A percentile compares a stretch with the other conserved stretches of the same genome.
Evolutionary conservation across 139 green algal genomes (phyloP).

Genomic region (Edaphochlamys debaryana): DNA sequence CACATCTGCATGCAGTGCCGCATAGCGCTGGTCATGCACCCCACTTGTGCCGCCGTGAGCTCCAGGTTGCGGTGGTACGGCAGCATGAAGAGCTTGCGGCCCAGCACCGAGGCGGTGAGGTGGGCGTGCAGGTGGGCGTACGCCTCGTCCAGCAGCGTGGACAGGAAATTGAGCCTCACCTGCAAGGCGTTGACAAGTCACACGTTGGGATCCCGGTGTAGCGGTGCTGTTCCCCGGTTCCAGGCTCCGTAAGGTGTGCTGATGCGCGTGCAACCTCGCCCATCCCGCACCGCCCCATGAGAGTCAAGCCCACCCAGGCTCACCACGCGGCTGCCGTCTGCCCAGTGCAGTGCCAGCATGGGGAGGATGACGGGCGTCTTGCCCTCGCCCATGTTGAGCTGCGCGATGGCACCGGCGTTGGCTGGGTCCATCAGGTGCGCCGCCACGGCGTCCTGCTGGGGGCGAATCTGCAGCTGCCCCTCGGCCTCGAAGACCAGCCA

Average conservation of each 20-base stretch:
- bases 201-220: too few species aligned
- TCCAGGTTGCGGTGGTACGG: conserved; percentile 65
- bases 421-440: conserved; percentile 54
- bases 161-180: conserved; percentile 70
- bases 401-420: conserved; percentile 40
- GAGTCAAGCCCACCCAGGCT: neutral
- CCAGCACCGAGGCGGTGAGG: too few species aligned
- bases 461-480: conserved; percentile 69
- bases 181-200: too few species aligned
- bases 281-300: too few species aligned
- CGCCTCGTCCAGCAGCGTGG: too few species aligned
- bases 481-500: conserved; percentile 75
- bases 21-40: conserved; percentile 44
- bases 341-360: conserved; percentile 66
- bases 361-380: conserved; percentile 77
- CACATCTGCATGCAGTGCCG: conserved; percentile 51
- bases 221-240: too few species aligned
- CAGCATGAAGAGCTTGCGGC: too few species aligned
- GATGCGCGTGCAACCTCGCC: too few species aligned
- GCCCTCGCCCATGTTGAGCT: conserved; percentile 80
- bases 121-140: too few species aligned
- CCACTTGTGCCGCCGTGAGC: conserved; percentile 2
- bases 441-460: conserved; percentile 57
- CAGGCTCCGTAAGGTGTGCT: too few species aligned
- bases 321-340: conserved; percentile 42